Evolutionary conservation across 768 basidiomycete genomes (phyloP).

Genomic region (Nevesoporus exiguus): DNA sequence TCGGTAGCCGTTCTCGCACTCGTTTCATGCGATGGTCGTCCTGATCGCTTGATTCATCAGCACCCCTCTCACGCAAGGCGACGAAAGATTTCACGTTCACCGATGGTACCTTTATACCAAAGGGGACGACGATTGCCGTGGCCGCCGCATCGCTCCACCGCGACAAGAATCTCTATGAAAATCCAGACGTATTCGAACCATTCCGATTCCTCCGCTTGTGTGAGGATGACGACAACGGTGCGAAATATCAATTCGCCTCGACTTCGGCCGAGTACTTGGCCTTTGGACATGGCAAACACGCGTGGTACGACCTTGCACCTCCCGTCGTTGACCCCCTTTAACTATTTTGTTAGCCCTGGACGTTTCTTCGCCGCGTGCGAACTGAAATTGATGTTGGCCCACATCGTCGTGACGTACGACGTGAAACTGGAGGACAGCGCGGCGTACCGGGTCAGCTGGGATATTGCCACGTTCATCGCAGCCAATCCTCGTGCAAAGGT

Average conservation of each 20-base stretch:
- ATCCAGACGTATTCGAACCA: constrained; percentile 40
- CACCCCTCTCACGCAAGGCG: constrained; percentile 31
- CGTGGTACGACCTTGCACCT: too few species aligned
- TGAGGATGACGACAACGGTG: constrained; percentile 30
- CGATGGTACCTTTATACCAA: constrained; percentile 38
- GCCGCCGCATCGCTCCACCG: constrained; percentile 23
- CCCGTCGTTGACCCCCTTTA: too few species aligned
- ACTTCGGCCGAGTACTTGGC: constrained; percentile 32
- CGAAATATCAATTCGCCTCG: constrained; percentile 36
- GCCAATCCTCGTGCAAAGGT: neutral
- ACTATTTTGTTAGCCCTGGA: constrained; percentile 7
- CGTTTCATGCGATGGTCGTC: too few species aligned
- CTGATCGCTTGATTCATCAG: constrained; percentile 11
- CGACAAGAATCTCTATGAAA: constrained; percentile 26
- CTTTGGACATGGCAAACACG: constrained; percentile 36
- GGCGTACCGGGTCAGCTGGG: neutral
- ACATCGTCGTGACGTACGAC: constrained; percentile 35
- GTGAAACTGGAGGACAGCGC: constrained; percentile 10
- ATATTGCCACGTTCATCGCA: neutral
- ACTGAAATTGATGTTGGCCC: constrained; percentile 46
- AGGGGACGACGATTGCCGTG: constrained; percentile 27
- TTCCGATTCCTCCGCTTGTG: constrained; percentile 45
- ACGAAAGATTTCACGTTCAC: constrained; percentile 34
- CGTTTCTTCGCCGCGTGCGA: constrained; percentile 44
- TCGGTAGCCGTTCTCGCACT: neutral